Percentiles rank a stretch among this genome's conserved stretches.
Evolutionary conservation across 2,329 filamentous ascomycete genomes (phyloP).

Genomic region (Colletotrichum endophyticum): DNA sequence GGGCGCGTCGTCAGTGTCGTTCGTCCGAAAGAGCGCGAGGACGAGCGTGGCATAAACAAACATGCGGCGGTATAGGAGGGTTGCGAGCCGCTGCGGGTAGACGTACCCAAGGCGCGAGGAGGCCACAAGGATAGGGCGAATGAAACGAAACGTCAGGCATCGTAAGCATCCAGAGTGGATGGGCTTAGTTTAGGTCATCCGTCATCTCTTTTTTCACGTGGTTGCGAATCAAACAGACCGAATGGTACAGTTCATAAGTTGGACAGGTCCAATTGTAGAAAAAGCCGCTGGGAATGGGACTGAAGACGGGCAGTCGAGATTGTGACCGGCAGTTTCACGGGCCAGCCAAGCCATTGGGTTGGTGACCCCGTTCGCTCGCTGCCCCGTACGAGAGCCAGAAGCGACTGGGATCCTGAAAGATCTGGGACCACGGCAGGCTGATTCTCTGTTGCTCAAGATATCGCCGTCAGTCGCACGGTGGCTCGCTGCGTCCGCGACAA

Average conservation of each 20-base stretch:
- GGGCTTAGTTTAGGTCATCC: not conserved
- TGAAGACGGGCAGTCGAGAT: not conserved
- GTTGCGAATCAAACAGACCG: not conserved
- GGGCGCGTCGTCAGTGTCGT: not conserved
- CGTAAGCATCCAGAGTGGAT: not conserved
- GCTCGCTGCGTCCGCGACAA: not conserved
- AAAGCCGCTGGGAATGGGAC: not conserved
- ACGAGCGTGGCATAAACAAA: not conserved
- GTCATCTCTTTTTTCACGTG: constrained; percentile 1
- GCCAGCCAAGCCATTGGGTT: constrained; percentile 3
- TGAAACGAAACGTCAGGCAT: not conserved
- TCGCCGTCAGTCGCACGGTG: constrained; percentile 14
- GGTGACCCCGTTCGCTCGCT: not conserved
- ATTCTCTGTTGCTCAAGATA: constrained; percentile 19
- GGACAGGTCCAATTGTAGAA: not conserved
- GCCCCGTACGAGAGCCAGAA: not conserved
- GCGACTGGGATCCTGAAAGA: constrained; percentile 14
- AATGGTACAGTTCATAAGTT: not conserved
- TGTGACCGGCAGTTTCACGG: constrained; percentile 1
- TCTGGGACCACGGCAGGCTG: constrained; percentile 12
- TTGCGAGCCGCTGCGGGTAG: not conserved
- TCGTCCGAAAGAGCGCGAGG: not conserved
- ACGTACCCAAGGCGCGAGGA: not conserved
- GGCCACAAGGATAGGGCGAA: not conserved
- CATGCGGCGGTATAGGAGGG: not conserved